phyloP scores from a whole-genome alignment of 2,329 filamentous ascomycete genomes.

The Alternaria consortialis region DNA sequence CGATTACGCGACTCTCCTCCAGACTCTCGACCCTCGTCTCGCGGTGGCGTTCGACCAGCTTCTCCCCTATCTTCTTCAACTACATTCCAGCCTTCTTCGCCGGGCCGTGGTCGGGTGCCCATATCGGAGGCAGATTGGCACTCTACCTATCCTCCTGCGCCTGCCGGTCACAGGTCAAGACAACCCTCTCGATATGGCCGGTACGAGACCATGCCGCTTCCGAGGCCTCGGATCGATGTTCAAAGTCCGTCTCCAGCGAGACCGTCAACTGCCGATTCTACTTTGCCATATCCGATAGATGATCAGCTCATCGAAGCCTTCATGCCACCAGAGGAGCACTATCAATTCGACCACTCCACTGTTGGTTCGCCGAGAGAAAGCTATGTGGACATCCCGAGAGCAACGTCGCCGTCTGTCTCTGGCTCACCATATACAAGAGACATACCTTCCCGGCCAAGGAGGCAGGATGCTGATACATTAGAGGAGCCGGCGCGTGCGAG shows the following conservation, averaged over 20 bases:
- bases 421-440: slow-evolving; percentile 35
- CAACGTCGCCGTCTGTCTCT: slow-evolving; percentile 29
- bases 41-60: slow-evolving; percentile 34
- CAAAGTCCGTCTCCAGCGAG: slow-evolving; percentile 46
- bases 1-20: slow-evolving; percentile 35
- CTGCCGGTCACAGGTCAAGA: slow-evolving; percentile 34
- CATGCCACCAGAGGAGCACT: slow-evolving; percentile 57
- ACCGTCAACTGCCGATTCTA: slow-evolving; percentile 28
- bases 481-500: slow-evolving; percentile 36
- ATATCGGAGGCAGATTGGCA: slow-evolving; percentile 40
- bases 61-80: slow-evolving; percentile 39
- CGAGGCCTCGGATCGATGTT: slow-evolving; percentile 44
- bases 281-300: slow-evolving; percentile 58
- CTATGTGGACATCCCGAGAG: slow-evolving; percentile 35
- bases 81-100: slow-evolving; percentile 27
- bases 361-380: slow-evolving; percentile 30
- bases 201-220: slow-evolving; percentile 42
- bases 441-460: slow-evolving; percentile 21
- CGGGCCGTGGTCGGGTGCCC: slow-evolving; percentile 31
- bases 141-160: slow-evolving; percentile 41
- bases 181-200: slow-evolving; percentile 39
- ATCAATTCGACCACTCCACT: slow-evolving; percentile 50
- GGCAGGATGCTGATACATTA: slow-evolving; percentile 11
- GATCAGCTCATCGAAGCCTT: slow-evolving; percentile 45
- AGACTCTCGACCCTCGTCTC: slow-evolving; percentile 40